Base-by-base conservation (phyloP, 441 rosid species). In the Syzygium syzygioides region DNA sequence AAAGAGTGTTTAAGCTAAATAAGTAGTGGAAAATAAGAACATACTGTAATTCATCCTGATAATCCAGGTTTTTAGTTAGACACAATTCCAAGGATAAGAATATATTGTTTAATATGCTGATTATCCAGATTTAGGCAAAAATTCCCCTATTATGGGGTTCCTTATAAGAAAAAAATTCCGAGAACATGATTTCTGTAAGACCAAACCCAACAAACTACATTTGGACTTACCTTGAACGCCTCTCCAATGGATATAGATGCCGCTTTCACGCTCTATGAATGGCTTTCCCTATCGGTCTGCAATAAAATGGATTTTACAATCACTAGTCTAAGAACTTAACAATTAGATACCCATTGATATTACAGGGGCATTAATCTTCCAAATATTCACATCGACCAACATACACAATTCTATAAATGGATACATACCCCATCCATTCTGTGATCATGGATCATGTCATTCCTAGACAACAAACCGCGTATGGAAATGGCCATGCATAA, bases 1-100 rank as follows among this genome's bases (percentile, higher is more conserved):
- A 30, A 14, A 8, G 0, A n/a, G 37, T 62, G 3, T n/a, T 0
- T 64, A 1, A 64, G 32, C 4, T 0, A n/a, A 14, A n/a, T 14
- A 14, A 26, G 2, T 1, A 14, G 17, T 14, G 1, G 1, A 62
- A 28, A 60, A 28, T 45, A 28, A 60, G 66, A 60, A 60, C 32
- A 28, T 60, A 60, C 66, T 60, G 4, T 60, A 28, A 60, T 60
- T 60, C 66, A 4, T 28, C 32, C 32, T 13, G 66, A 60, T 60
- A 28, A 2, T 13, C 66, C 4, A 12, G 18, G n/a, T 28, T 59
- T 60, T 28, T 0, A 1, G 1, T 60, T 26, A 28, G 66, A 60
- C 28, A 57, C 62, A 57, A 57, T 60, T 26, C 32, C 28, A 60
- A 60, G 32, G 66, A 60, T 32, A 28, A 28, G 8, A 60, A 28